Base-by-base conservation (phyloP, 345 rosid species). In the Gossypium rotundifolium region DNA sequence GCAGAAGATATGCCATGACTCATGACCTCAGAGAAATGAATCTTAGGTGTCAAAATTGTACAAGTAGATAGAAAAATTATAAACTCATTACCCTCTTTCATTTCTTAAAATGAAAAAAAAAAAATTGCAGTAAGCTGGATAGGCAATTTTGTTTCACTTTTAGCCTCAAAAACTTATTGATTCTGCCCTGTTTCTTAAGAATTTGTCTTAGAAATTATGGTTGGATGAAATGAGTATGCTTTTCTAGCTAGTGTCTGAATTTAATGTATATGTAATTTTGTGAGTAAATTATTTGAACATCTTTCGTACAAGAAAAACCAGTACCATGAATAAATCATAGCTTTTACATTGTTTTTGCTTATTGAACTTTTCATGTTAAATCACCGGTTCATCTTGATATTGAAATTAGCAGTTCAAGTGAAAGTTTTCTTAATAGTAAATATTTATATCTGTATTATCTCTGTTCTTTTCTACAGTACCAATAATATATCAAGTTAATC, bases 401-500 rank as follows among this genome's bases (percentile, higher is more conserved):
- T 69, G 33, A 46, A 14, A 51, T 27, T 69, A 69, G 59, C 16
- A 7, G 7, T 69, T 69, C 16, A 27, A 51, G 25, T 69, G 59
- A 69, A 69, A 51, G 27, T 16, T 18, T 69, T 69, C 6, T 29
- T 69, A 11, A 40, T 46, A 23, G 61, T 18, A 11, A 65, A 40
- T 52, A 62, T 52, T 49, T 62, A 74, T 51, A 63, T 48, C 38
- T 62, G 69, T 64, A 40, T 70, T 0, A 10, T 40, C 51, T 54
- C 72, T 79, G 65, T 81, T 85, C 51, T 54, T 66, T 79, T 65
- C 79, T 85, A 82, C 84, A 95, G 97, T 90, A 62, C 99, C 99
- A 74, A 90, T 91, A 77, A 79, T 90, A 51, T 91, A 93, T 74
- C 77, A 84, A 79, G 98, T 90, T 79, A 84, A 86, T 61, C 94